Evolutionary conservation across 2,329 filamentous ascomycete genomes (phyloP), one percentile per base, ranked within the genome.

Genomic region (Calonectria crousiana): DNA sequence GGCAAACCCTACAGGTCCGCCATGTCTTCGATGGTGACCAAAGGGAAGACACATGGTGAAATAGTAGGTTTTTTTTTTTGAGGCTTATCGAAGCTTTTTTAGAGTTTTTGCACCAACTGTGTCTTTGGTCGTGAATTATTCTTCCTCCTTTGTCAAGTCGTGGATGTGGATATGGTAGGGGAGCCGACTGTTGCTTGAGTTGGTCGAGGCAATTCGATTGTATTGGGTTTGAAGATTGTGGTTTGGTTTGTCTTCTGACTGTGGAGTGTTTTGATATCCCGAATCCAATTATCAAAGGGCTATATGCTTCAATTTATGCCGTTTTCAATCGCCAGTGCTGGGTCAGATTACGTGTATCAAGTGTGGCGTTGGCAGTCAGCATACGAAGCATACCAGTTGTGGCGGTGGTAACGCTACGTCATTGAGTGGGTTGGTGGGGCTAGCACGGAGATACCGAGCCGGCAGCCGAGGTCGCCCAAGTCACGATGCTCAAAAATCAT

Each of bases 1-100:
- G 23, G 56, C 56, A 41, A 60, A 60, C 5, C 56, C 56, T 10
- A 23, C 13, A 41, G 56, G n/a, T 11, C 32, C 32, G 4, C 34
- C n/a, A 9, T 60, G 56, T 60, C 56, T 41, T 41, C 56, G 36
- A 23, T 28, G 34, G 23, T 41, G 34, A 28, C 56, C 56, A 60
- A 60, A 60, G n/a, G 56, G 56, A 60, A 60, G 56, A 60, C 56
- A 60, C 56, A 60, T 60, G 34, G 14, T 41, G 56, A 26, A 26
- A 9, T 26, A 23, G 6, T 28, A 23, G 23, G 13, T 18, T 14
- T 36, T 38, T 28, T 3, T 2, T 18, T 13, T 41, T 14, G 13
- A 26, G 32, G n/a, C 10, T 26, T 16, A 18, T 18, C 1, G 13
- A n/a, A 8, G n/a, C 6, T 16, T 26, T 26, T 18, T 23, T 2